Conservation (phyloP, 169 alveolate genomes). For the Plasmodium blacklocki region DNA sequence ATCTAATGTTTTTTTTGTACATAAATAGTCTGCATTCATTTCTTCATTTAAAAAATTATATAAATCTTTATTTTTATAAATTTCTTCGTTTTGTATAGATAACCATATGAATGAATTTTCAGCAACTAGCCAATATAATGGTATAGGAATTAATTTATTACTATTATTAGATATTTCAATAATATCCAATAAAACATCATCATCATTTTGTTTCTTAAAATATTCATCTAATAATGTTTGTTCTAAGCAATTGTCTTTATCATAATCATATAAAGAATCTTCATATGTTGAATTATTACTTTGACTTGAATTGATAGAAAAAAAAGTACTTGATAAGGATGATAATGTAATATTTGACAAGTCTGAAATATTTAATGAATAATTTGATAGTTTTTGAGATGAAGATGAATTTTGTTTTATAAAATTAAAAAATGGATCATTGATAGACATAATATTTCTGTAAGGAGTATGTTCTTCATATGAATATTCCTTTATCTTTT, state of each 20-base stretch:
- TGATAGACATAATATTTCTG: constrained; percentile 65
- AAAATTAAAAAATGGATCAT: constrained; percentile 67
- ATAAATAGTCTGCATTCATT: constrained; percentile 59
- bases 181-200: constrained; percentile 15
- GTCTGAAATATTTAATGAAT: constrained; percentile 16
- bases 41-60: constrained; percentile 48
- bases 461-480: background rate
- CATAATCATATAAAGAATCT: constrained; percentile 59
- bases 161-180: constrained; percentile 53
- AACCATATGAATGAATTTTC: constrained; percentile 73
- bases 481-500: background rate
- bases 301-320: constrained; percentile 28
- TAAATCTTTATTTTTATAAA: constrained; percentile 25
- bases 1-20: constrained; percentile 57
- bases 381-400: background rate
- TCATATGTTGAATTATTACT: constrained; percentile 48
- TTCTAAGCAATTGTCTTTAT: constrained; percentile 47
- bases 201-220: constrained; percentile 45
- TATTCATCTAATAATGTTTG: constrained; percentile 59
- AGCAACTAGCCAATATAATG: constrained; percentile 72
- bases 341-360: constrained; percentile 51
- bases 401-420: constrained; percentile 13
- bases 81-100: constrained; percentile 65
- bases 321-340: constrained; percentile 35
- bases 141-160: constrained; percentile 65